Percentiles rank a stretch among this genome's conserved stretches.
phyloP scores from a whole-genome alignment of 495 filamentous ascomycete genomes.

The Penicillium flavigenum region DNA sequence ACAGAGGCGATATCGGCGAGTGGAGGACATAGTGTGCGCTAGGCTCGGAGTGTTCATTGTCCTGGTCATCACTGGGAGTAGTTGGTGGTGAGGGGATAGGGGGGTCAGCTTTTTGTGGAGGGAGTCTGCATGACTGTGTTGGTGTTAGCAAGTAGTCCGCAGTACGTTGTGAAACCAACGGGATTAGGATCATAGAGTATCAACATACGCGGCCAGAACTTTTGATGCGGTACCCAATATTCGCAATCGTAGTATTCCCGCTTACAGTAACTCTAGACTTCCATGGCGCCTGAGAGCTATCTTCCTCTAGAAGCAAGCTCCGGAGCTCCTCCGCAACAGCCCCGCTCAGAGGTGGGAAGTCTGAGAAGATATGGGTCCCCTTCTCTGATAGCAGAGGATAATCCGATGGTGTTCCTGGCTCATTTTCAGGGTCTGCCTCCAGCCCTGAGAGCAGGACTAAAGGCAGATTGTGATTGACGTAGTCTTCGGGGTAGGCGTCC shows the following conservation, averaged over 20 bases:
- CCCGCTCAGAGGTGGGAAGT: conserved; percentile 63
- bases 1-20: conserved; percentile 84
- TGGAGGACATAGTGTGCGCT: conserved; percentile 59
- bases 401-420: conserved; percentile 1
- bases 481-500: conserved; percentile 83
- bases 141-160: conserved; percentile 21
- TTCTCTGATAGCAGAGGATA: conserved; percentile 59
- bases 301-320: conserved; percentile 62
- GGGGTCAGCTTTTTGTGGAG: conserved; percentile 61
- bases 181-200: conserved; percentile 1
- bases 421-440: conserved; percentile 35
- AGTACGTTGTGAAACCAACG: conserved; percentile 8
- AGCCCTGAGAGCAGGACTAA: conserved; percentile 78
- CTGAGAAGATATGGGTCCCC: conserved; percentile 61
- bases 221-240: conserved; percentile 59
- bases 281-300: conserved; percentile 64
- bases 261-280: conserved; percentile 43
- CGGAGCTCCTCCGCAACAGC: conserved; percentile 65
- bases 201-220: conserved; percentile 74
- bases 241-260: conserved; percentile 25
- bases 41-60: conserved; percentile 44
- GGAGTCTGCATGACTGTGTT: conserved; percentile 53
- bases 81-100: conserved; percentile 50
- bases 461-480: conserved; percentile 78
- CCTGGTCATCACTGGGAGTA: conserved; percentile 48